phyloP scores from a whole-genome alignment of 306 rosid genomes.

The Cicer cuneatum region DNA sequence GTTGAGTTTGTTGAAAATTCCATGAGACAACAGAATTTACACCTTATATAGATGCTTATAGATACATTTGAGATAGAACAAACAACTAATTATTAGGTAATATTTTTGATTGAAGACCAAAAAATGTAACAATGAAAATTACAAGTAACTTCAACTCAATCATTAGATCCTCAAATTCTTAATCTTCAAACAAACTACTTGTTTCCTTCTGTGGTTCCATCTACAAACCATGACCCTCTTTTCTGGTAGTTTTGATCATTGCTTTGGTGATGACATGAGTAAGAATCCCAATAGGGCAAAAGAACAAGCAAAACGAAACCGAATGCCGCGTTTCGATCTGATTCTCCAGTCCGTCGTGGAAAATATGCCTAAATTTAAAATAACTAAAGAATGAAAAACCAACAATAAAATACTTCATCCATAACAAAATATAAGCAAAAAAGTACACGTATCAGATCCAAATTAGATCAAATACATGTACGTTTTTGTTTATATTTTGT shows the following conservation, averaged over 20 bases:
- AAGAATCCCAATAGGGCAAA: conserved; percentile 90
- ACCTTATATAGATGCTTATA: neutral
- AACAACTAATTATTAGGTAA: neutral
- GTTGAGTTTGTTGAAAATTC: too few relatives aligned
- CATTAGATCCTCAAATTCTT: neutral
- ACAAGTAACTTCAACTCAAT: conserved; percentile 32
- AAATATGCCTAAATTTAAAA: conserved; percentile 71
- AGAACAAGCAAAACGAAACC: conserved; percentile 79
- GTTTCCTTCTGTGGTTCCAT: conserved; percentile 24
- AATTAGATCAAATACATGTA: too few relatives aligned
- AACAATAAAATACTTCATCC: neutral
- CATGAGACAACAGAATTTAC: too few relatives aligned
- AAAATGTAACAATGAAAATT: conserved; percentile 11
- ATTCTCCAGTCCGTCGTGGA: conserved; percentile 73
- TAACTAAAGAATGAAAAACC: conserved; percentile 35
- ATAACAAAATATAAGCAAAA: too few relatives aligned
- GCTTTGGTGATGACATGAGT: conserved; percentile 82
- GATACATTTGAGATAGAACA: conserved; percentile 28
- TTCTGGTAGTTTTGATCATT: conserved; percentile 53
- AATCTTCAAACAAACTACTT: conserved; percentile 29
- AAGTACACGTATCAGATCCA: too few relatives aligned
- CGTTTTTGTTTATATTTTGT: too few relatives aligned
- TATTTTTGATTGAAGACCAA: conserved; percentile 22
- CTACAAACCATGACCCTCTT: conserved; percentile 50
- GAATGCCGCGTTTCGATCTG: conserved; percentile 88